Evolutionary conservation across 768 basidiomycete species (phyloP).

Genomic region (Phallus indusiatus): DNA sequence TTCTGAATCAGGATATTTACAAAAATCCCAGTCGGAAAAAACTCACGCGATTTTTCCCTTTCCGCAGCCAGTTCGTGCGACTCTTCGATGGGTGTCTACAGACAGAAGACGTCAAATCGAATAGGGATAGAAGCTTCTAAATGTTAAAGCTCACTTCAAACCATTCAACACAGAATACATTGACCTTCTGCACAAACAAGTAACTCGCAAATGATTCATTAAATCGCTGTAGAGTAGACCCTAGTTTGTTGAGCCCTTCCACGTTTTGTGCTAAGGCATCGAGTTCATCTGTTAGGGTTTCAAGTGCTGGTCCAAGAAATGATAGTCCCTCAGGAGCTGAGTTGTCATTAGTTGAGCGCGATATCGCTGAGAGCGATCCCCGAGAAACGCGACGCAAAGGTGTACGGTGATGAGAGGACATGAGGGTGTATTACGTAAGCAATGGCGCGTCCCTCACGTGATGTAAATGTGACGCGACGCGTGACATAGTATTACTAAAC

Average conservation of each 20-base stretch:
- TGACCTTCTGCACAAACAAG: conserved; percentile 91
- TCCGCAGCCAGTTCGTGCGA: conserved; percentile 51
- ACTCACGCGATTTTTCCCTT: conserved; percentile 43
- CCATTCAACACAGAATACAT: conserved; percentile 91
- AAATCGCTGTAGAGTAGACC: conserved; percentile 70
- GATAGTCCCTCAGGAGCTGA: conserved; percentile 78
- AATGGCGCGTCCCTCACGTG: neutral
- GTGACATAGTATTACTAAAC: too few relatives aligned
- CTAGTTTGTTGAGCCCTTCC: conserved; percentile 59
- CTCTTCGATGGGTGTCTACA: conserved; percentile 48
- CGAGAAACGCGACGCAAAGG: conserved; percentile 87
- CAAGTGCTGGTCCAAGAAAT: conserved; percentile 75
- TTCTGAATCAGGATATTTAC: neutral
- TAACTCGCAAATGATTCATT: conserved; percentile 92
- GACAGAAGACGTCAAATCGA: conserved; percentile 5
- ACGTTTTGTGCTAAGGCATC: conserved; percentile 71
- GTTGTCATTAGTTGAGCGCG: conserved; percentile 61
- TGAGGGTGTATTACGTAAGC: neutral
- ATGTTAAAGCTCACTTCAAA: conserved; percentile 48
- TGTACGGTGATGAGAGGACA: conserved; percentile 42
- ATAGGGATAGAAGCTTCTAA: neutral
- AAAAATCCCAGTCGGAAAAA: neutral
- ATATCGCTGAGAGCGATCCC: conserved; percentile 79
- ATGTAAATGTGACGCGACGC: neutral
- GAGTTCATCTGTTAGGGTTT: conserved; percentile 83